Evolutionary conservation across 192 early-diverging fungal species (phyloP).

Genomic region (Backusella circina): DNA sequence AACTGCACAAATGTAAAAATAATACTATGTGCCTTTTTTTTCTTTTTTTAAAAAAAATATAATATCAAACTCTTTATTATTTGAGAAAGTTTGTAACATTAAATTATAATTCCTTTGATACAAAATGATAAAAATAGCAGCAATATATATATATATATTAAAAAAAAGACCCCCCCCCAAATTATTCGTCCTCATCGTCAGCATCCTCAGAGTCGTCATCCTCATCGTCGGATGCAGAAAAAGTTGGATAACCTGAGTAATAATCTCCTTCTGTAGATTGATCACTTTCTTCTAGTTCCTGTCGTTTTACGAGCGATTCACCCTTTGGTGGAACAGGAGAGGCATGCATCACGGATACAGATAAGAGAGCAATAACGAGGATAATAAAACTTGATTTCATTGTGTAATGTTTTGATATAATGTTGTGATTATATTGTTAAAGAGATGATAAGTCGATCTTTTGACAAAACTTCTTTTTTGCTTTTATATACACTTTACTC

Average conservation of each 20-base stretch:
- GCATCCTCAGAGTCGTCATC: not conserved
- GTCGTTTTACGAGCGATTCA: not conserved
- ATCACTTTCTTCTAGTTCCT: not conserved
- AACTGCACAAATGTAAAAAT: not conserved
- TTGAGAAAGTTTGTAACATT: not conserved
- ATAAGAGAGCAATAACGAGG: not conserved
- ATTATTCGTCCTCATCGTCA: not conserved
- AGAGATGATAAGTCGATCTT: not conserved
- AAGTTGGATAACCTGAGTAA: not conserved
- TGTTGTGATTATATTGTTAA: not conserved
- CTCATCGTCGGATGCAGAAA: not conserved
- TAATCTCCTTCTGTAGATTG: not conserved
- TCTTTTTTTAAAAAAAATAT: not conserved
- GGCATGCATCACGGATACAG: not conserved
- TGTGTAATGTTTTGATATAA: not conserved
- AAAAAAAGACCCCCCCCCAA: not conserved
- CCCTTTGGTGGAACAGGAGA: constrained; percentile 1
- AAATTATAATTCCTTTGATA: constrained; percentile 1
- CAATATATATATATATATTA: not conserved
- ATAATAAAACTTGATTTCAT: not conserved
- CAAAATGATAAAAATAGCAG: not conserved
- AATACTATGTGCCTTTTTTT: not conserved
- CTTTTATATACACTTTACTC: not conserved
- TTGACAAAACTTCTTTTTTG: not conserved
- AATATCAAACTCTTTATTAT: constrained; percentile 1